These are phyloP conservation scores for Schwanniomyces etchellsii DNA, from an alignment of 1,139 yeast genomes.

Conservation along the genomic window DNA sequence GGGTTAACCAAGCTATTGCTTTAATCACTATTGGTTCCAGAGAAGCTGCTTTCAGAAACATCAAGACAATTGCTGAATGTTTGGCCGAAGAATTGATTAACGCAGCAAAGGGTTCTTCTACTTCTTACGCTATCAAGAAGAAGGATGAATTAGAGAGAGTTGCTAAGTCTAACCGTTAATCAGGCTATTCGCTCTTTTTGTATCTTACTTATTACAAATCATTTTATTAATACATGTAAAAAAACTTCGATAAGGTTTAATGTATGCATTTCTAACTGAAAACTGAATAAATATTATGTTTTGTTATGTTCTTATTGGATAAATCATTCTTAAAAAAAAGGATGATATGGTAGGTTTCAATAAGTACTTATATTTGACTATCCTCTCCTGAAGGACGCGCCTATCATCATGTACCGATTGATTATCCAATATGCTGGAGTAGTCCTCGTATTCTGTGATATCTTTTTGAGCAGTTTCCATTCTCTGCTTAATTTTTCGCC, in stretches of 20 bases:
- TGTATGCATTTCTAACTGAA: conserved; percentile 2
- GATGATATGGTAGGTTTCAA: conserved; percentile 7
- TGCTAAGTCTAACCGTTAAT: conserved; percentile 99
- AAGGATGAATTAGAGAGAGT: conserved; percentile 99
- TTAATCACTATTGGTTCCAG: conserved; percentile 99
- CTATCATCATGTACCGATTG: conserved; percentile 3
- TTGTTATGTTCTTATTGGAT: conserved; percentile 19
- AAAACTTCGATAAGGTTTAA: no score
- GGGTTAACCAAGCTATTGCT: conserved; percentile 99
- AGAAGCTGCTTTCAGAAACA: conserved; percentile 99
- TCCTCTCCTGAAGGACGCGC: conserved; percentile 11
- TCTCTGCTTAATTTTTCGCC: conserved; percentile 11
- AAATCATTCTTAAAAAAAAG: conserved; percentile 15
- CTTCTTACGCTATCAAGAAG: conserved; percentile 99
- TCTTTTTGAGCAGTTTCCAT: conserved; percentile 8
- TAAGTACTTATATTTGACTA: conserved; percentile 15
- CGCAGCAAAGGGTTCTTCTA: conserved; percentile 99
- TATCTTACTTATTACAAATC: conserved; percentile 10
- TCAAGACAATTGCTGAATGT: conserved; percentile 99
- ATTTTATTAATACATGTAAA: conserved; percentile 13
- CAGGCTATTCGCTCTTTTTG: conserved; percentile 16
- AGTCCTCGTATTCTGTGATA: conserved; percentile 6
- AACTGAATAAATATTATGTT: neutral
- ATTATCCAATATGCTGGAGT: conserved; percentile 10
- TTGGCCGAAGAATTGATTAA: conserved; percentile 99